Evolutionary conservation across 352 stramenopile genomes (phyloP), one percentile per base, ranked within the genome.

Genomic region (Globisporangium abappressorium): DNA sequence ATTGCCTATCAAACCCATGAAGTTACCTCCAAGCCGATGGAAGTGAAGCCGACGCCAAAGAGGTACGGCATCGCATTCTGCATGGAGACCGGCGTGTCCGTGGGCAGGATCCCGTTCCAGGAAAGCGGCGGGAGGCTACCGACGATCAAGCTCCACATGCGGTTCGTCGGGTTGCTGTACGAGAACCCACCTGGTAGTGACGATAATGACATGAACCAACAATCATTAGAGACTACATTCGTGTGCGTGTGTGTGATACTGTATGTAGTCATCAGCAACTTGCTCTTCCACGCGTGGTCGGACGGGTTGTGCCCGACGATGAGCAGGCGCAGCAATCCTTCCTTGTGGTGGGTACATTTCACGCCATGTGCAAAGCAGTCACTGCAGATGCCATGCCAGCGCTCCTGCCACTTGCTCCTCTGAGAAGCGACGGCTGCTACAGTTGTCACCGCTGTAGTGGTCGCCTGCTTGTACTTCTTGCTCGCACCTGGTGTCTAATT

Each of bases 241-340:
- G 30, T 33, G 30, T 49, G 18, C 20, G 43, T 22, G 41, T 49
- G 41, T 9, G 41, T 22, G 43, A 24, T 6, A 51, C 1, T 24
- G 15, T 12, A n/a, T n/a, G 18, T 12, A 59, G 15, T 4, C 2
- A 70, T 77, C 47, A n/a, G 6, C 20, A 12, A 57, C 68, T 66
- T 68, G 81, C 80, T 91, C 49, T 82, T 74, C 90, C 91, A 97
- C n/a, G 91, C 91, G 79, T 97, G 87, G 41, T 96, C 86, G 0
- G 88, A 96, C 9, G 91, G 91, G 60, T 97, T 97, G 75, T 97
- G 89, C 0, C 91, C 91, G 1, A 96, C 84, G 64, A 97, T 85
- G 47, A 97, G 76, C 41, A 97, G 69, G 8, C 85, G 81, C 41
- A 97, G 76, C 24, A 84, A 80, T 5, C 64, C 68, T 60, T 96